Base-by-base conservation (phyloP, 306 rosid species). In the Quercus wislizeni region DNA sequence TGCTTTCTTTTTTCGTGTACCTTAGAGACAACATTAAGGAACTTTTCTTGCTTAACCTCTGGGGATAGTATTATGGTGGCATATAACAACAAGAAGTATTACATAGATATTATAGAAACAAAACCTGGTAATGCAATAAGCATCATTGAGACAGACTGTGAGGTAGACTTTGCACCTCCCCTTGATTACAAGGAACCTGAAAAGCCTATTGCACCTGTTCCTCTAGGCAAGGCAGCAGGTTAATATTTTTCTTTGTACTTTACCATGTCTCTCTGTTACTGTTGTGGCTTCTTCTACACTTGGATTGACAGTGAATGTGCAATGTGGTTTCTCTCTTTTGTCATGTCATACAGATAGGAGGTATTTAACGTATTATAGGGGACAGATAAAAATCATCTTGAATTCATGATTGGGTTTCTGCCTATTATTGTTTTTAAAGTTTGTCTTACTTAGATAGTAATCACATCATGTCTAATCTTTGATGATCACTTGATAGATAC, bases 61-160 rank as follows among this genome's bases (percentile, higher is more conserved):
- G 99, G 98, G 76, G 99, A 92, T 83, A 95, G 99, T 88, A 95
- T 95, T 74, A 95, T 95, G 99, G 98, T 95, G 73, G 97, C 99
- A 56, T 95, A 95, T 79, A 95, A 93, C 91, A 93, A 92, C 91
- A 95, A 88, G 82, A 93, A 95, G 69, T 95, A 95, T 74, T 95
- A 95, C 84, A 95, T 95, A 30, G 98, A 95, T 88, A 95, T 95
- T 23, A 85, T 91, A 41, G 99, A 95, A 85, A 62, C 96, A 20
- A 95, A 90, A 87, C 99, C 99, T 77, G 88, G 91, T 68, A 80
- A 82, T 80, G 99, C 98, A 31, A 95, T 93, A 82, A 92, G 91
- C 86, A 95, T 95, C 76, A 95, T 95, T 54, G 99, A 95, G 91
- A 95, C 98, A 1, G 99, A 95, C 86, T 95, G 99, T 87, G 99